Evolutionary conservation across 495 filamentous ascomycete genomes (phyloP), one percentile per base, ranked within the genome.

Genomic region (Cercophora scortea): DNA sequence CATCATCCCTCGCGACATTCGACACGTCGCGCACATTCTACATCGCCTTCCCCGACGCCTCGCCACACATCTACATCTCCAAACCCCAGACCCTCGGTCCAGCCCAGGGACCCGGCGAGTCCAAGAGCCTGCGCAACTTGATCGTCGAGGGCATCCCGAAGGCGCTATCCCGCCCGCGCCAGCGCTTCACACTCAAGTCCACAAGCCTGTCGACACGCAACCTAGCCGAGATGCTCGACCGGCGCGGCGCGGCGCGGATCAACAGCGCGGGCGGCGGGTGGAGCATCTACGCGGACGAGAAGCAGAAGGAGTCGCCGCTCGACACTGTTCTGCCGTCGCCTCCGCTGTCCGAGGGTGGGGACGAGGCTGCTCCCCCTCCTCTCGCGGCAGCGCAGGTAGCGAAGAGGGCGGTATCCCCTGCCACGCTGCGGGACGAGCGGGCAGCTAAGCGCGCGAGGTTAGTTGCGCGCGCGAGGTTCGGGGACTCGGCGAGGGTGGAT

Each of bases 41-140:
- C 59, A 69, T 92, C 54, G 85, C 84, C 7, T 92, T 93, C 61
- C 89, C 89, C 0, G 82, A 90, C 57, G 82, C 79, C 44, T 84
- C 85, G 32, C 85, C 89, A 0, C 83, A 81, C 57, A 68, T 93
- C 33, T 94, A 85, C 59, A 80, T 88, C 19, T 88, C 86, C 32
- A 79, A 67, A 43, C 64, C 70, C 11, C 62, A 71, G 49, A 52
- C 74, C 32, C 58, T 71, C 32, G 52, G 62, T 12, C 43, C 57
- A 2, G 46, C 52, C 8, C n/a, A 38, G 18, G 33, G 46, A 19
- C 10, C 16, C 1, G 43, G 39, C 32, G 84, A 89, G 42, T 63
- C 77, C 1, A 77, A 77, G n/a, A 82, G 75, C 48, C 71, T 94
- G 3, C 80, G 82, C 40, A 81, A 79, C n/a, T 64, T 88, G 0